Conservation (phyloP, 2,329 filamentous ascomycete species). For the Elsinoe australis region DNA sequence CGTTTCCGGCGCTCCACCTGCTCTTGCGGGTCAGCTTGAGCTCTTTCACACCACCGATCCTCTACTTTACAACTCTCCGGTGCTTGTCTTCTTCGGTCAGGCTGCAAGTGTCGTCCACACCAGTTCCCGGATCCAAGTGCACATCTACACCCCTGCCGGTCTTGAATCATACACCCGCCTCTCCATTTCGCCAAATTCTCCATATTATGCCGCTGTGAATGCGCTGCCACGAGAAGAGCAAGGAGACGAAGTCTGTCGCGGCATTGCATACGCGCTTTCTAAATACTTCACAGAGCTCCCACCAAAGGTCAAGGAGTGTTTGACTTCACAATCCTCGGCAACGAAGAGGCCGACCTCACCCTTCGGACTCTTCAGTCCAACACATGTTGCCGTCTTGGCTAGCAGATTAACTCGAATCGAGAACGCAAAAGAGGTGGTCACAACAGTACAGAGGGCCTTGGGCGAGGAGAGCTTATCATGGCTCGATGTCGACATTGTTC, state of each 20-base stretch:
- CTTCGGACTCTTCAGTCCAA: conserved; percentile 71
- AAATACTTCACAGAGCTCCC: conserved; percentile 92
- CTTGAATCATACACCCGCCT: conserved; percentile 84
- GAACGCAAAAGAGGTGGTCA: conserved; percentile 63
- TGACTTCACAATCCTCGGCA: conserved; percentile 49
- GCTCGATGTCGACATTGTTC: conserved; percentile 77
- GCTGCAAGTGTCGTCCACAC: conserved; percentile 70
- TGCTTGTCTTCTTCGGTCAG: conserved; percentile 86
- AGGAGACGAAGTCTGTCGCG: conserved; percentile 87
- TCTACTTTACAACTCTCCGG: conserved; percentile 67
- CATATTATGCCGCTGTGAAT: conserved; percentile 83
- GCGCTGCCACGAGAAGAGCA: conserved; percentile 88
- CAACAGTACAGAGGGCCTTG: conserved; percentile 65
- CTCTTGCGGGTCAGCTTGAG: conserved; percentile 71
- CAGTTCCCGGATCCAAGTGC: conserved; percentile 88
- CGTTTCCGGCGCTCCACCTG: conserved; percentile 65
- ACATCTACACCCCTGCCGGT: conserved; percentile 83
- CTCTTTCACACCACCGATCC: conserved; percentile 88
- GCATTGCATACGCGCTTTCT: conserved; percentile 81
- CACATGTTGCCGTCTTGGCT: conserved; percentile 86
- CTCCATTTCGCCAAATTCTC: conserved; percentile 85
- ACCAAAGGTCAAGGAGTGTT: conserved; percentile 62
- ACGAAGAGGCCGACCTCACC: conserved; percentile 54
- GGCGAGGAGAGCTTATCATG: conserved; percentile 76
- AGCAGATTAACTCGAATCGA: conserved; percentile 77